A percentile compares a stretch with the other conserved stretches of the same genome.
Evolutionary conservation across 331 rosid genomes (phyloP).

Genomic region (Rhamnella rubrinervis): DNA sequence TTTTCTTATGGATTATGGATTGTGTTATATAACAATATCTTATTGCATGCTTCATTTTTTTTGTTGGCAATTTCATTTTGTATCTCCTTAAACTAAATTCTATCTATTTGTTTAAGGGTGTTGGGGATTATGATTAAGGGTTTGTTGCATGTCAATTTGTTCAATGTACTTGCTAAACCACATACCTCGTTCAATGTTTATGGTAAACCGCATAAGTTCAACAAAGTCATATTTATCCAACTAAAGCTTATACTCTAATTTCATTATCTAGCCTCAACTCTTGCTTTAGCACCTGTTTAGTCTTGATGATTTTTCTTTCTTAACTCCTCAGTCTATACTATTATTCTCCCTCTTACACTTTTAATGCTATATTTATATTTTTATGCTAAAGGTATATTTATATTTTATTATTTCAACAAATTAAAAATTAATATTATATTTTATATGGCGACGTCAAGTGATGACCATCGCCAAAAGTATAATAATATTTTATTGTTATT

Average conservation of each 20-base stretch:
- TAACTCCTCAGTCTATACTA: not conserved
- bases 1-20: conserved; percentile 4
- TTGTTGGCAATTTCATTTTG: not conserved
- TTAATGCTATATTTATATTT: no score
- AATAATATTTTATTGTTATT: no score
- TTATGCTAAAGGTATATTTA: no score
- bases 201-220: no score
- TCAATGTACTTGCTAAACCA: not conserved
- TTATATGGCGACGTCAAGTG: no score
- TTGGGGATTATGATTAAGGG: not conserved
- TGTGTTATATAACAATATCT: not conserved
- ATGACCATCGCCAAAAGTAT: no score
- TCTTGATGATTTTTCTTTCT: not conserved
- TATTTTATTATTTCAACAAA: no score
- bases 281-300: not conserved
- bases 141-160: not conserved
- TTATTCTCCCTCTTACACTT: not conserved
- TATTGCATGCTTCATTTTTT: not conserved
- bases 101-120: not conserved
- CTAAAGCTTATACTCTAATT: not conserved
- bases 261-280: conserved; percentile 5
- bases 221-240: not conserved
- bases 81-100: not conserved
- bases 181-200: not conserved
- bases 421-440: no score